A percentile compares a stretch with the other conserved stretches of the same genome.
These are phyloP conservation scores for Pseudocercospora pini-densiflorae DNA, from an alignment of 2,329 filamentous ascomycete genomes.

Conservation along the genomic window DNA sequence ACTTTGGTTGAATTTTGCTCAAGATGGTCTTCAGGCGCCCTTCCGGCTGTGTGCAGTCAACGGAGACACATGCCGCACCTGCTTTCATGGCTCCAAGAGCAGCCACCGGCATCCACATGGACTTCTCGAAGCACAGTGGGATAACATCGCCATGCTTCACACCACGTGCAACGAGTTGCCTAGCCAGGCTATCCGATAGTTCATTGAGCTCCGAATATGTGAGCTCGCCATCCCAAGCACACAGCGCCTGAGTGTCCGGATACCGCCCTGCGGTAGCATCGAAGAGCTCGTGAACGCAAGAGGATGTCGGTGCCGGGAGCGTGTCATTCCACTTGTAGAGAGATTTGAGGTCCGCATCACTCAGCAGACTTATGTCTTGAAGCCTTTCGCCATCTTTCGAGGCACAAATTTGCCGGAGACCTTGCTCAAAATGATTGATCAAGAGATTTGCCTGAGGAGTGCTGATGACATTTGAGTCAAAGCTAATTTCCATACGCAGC, in stretches of 20 bases:
- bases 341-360: conserved; percentile 3
- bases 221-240: conserved; percentile 36
- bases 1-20: not conserved
- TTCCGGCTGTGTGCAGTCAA: conserved; percentile 34
- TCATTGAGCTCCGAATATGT: conserved; percentile 34
- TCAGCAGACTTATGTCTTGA: conserved; percentile 10
- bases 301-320: not conserved
- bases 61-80: conserved; percentile 33
- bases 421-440: conserved; percentile 11
- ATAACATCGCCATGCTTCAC: conserved; percentile 23
- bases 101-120: conserved; percentile 31
- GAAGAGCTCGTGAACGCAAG: conserved; percentile 16
- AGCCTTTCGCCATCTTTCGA: not conserved
- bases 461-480: conserved; percentile 12
- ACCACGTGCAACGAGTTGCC: conserved; percentile 4
- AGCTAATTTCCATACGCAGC: conserved; percentile 8
- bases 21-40: not conserved
- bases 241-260: conserved; percentile 11
- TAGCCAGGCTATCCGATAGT: conserved; percentile 21
- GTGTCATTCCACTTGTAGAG: conserved; percentile 14
- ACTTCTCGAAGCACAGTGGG: conserved; percentile 37
- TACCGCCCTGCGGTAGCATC: not conserved
- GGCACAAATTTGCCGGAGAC: conserved; percentile 16
- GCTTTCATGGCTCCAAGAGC: conserved; percentile 37
- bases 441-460: conserved; percentile 7